phyloP scores from a whole-genome alignment of 1,284 basidiomycete species.

The Irpex rosettiformis region DNA sequence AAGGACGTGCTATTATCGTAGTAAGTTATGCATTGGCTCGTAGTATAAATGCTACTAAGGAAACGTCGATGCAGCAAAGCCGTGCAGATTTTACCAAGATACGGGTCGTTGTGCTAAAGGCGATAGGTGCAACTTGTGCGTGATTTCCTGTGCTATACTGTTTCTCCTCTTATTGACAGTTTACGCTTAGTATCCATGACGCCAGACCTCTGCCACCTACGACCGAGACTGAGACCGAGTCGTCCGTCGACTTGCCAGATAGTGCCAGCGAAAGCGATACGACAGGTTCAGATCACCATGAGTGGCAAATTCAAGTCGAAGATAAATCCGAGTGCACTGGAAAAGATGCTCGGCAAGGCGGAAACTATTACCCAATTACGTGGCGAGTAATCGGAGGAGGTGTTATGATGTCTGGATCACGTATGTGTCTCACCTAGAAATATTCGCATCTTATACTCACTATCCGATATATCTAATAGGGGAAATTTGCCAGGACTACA shows the following conservation, averaged over 20 bases:
- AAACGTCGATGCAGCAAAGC: slow-evolving; percentile 56
- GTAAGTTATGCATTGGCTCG: slow-evolving; percentile 26
- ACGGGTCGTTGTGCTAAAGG: slow-evolving; percentile 56
- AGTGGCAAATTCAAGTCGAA: slow-evolving; percentile 19
- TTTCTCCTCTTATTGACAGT: neutral
- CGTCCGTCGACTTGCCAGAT: neutral
- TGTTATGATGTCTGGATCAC: slow-evolving; percentile 43
- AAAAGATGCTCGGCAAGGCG: slow-evolving; percentile 35
- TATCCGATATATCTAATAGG: slow-evolving; percentile 28
- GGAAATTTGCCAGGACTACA: slow-evolving; percentile 32
- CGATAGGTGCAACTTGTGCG: slow-evolving; percentile 67
- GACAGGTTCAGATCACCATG: slow-evolving; percentile 11
- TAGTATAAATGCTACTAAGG: no score
- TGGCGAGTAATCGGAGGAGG: slow-evolving; percentile 50
- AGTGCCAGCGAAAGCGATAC: slow-evolving; percentile 7
- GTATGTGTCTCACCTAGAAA: slow-evolving; percentile 24
- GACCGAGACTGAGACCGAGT: neutral
- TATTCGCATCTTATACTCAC: neutral
- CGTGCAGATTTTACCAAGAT: slow-evolving; percentile 54
- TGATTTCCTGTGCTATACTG: slow-evolving; percentile 4
- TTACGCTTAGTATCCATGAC: neutral
- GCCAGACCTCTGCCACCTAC: neutral
- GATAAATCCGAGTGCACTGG: slow-evolving; percentile 24
- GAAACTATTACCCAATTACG: slow-evolving; percentile 43
- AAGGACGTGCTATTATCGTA: slow-evolving; percentile 23